phyloP scores from a whole-genome alignment of 805 yeast genomes.

The Schizosaccharomyces japonicus region DNA sequence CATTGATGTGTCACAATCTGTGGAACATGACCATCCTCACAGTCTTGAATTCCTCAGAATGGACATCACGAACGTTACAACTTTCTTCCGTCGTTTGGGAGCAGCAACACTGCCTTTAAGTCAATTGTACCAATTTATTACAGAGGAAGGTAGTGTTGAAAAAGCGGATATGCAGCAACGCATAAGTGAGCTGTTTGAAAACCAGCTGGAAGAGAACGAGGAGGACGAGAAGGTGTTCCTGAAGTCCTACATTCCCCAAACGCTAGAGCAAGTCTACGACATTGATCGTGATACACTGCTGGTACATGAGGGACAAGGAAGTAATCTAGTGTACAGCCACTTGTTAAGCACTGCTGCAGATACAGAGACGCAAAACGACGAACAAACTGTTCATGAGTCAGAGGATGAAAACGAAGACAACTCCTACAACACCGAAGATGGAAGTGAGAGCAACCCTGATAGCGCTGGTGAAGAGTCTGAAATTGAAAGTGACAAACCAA shows the following conservation, averaged over 20 bases:
- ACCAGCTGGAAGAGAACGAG: slow-evolving; percentile 24
- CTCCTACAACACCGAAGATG: slow-evolving; percentile 7
- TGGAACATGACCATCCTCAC: slow-evolving; percentile 95
- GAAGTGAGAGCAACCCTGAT: slow-evolving; percentile 11
- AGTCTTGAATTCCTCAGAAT: slow-evolving; percentile 80
- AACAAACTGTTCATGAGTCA: slow-evolving; percentile 9
- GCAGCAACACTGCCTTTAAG: slow-evolving; percentile 65
- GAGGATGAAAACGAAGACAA: slow-evolving; percentile 8
- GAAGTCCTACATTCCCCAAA: slow-evolving; percentile 60
- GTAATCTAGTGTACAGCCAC: slow-evolving; percentile 32
- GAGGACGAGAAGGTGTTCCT: slow-evolving; percentile 76
- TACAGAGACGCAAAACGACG: slow-evolving; percentile 17
- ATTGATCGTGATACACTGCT: slow-evolving; percentile 50
- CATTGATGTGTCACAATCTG: slow-evolving; percentile 91
- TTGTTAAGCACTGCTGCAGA: slow-evolving; percentile 12
- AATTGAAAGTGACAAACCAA: not conserved
- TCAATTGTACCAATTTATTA: slow-evolving; percentile 53
- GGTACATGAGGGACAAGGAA: slow-evolving; percentile 46
- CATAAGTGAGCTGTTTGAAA: slow-evolving; percentile 17
- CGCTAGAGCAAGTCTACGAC: slow-evolving; percentile 22
- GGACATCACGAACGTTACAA: slow-evolving; percentile 92
- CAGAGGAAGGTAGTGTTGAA: slow-evolving; percentile 11
- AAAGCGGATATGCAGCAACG: slow-evolving; percentile 13
- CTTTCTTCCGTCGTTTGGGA: slow-evolving; percentile 35
- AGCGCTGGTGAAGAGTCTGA: not conserved